These are phyloP conservation scores for Debaryomyces singareniensis DNA, from an alignment of 1,139 yeast species.

Conservation along the genomic window DNA sequence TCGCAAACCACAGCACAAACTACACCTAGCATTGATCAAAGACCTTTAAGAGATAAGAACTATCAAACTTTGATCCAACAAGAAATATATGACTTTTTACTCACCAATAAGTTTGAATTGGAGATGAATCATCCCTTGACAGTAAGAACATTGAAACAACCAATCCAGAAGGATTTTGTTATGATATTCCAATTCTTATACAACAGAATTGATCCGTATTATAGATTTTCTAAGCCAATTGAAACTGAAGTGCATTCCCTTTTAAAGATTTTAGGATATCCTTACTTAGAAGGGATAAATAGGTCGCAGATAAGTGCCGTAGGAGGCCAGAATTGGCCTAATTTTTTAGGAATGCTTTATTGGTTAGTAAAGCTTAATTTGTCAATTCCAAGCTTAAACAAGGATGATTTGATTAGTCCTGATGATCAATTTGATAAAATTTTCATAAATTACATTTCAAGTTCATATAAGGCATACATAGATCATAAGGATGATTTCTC, in stretches of 20 bases:
- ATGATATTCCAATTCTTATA: conserved; percentile 76
- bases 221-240: conserved; percentile 58
- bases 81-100: conserved; percentile 60
- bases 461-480: conserved; percentile 63
- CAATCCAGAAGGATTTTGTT: conserved; percentile 85
- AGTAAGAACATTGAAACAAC: conserved; percentile 59
- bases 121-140: conserved; percentile 70
- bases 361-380: conserved; percentile 65
- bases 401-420: conserved; percentile 20
- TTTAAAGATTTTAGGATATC: conserved; percentile 63
- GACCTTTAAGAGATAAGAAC: conserved; percentile 71
- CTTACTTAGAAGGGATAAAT: conserved; percentile 73
- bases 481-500: conserved; percentile 58
- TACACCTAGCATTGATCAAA: conserved; percentile 41
- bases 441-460: conserved; percentile 60
- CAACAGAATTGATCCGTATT: conserved; percentile 71
- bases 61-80: conserved; percentile 62
- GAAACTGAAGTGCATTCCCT: conserved; percentile 73
- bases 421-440: conserved; percentile 49
- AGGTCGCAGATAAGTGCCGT: conserved; percentile 86
- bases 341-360: conserved; percentile 71
- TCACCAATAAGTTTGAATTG: conserved; percentile 58
- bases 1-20: conserved; percentile 9
- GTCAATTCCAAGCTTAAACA: conserved; percentile 37
- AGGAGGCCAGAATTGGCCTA: conserved; percentile 89